These are phyloP conservation scores for Penicillium sp. DNA, from an alignment of 2,329 filamentous ascomycete species.

Conservation along the genomic window DNA sequence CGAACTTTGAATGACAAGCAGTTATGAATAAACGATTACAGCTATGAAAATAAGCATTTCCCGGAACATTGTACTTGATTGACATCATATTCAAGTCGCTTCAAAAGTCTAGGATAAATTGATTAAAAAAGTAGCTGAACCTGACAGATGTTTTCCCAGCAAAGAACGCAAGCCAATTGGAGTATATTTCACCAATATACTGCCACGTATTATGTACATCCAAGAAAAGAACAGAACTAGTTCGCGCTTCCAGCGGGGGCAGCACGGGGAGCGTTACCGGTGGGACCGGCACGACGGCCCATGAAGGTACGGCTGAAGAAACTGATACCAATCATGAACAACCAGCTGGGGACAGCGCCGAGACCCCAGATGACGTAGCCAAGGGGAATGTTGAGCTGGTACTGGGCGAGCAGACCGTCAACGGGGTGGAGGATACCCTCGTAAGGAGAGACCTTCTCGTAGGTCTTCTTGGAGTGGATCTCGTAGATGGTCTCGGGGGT, in stretches of 20 bases:
- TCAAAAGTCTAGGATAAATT: background rate
- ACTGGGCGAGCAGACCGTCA: constrained; percentile 58
- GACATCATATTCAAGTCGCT: background rate
- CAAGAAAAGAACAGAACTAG: constrained; percentile 20
- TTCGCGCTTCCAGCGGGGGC: constrained; percentile 25
- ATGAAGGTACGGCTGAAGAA: constrained; percentile 64
- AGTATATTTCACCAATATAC: constrained; percentile 20
- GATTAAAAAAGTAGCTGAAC: constrained; percentile 10
- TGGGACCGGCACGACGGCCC: constrained; percentile 35
- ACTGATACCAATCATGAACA: constrained; percentile 65
- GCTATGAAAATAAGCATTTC: too few relatives aligned
- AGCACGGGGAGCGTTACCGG: constrained; percentile 15
- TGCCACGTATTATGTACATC: constrained; percentile 37
- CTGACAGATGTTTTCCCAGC: constrained; percentile 1
- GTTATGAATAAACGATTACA: too few relatives aligned
- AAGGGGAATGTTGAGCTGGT: constrained; percentile 55
- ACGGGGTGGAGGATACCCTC: constrained; percentile 64
- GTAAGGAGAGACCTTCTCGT: constrained; percentile 54
- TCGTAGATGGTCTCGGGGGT: constrained; percentile 59
- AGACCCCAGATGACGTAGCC: constrained; percentile 61
- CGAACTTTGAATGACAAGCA: too few relatives aligned
- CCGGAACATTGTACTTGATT: background rate
- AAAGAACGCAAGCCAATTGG: constrained; percentile 12
- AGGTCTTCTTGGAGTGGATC: constrained; percentile 59
- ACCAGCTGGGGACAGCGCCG: constrained; percentile 62